Evolutionary conservation across 805 yeast genomes (phyloP), one percentile per base, ranked within the genome.

Genomic region (Komagataella populi): DNA sequence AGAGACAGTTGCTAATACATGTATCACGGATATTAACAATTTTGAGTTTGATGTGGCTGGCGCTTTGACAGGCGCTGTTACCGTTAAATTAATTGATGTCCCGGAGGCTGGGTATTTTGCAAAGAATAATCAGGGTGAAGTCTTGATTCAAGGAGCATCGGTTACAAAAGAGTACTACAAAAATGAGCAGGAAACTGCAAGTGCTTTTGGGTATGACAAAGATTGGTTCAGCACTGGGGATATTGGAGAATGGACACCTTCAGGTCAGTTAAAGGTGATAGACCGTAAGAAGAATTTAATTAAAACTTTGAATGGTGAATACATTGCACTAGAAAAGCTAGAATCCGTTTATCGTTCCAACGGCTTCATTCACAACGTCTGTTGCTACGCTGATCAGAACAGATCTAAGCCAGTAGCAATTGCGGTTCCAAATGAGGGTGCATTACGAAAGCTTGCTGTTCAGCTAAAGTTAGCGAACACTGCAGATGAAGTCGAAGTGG

Each of bases 141-240:
- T 93, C 55, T 80, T 83, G 68, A 76, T 93, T 60, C 71, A 72
- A 57, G 98, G 98, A 61, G 77, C 71, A 23, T 73, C 84, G 48
- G 84, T 93, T 49, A 73, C 83, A 43, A 70, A 76, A 24, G 89
- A 86, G 61, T 93, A 93, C 70, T 93, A 76, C 72, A 78, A 81
- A 67, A 90, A 91, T 67, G 82, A 79, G 53, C 73, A 80, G 63
- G 98, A 90, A 70, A 91, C 96, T 17, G 67, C 72, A 48, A 79
- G 68, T 17, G 87, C 95, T 1, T 81, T 85, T 61, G 72, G 76
- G 48, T 74, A 81, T 51, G 85, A 84, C 54, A 90, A 86, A 59
- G 95, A 90, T 22, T 93, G 97, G 97, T 93, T 93, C 74, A 77
- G 73, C 64, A 93, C 98, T 39, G 99, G 99, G 68, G 99, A 93